Evolutionary conservation across 768 basidiomycete species (phyloP).

Genomic region (Pleurotus sapidus): DNA sequence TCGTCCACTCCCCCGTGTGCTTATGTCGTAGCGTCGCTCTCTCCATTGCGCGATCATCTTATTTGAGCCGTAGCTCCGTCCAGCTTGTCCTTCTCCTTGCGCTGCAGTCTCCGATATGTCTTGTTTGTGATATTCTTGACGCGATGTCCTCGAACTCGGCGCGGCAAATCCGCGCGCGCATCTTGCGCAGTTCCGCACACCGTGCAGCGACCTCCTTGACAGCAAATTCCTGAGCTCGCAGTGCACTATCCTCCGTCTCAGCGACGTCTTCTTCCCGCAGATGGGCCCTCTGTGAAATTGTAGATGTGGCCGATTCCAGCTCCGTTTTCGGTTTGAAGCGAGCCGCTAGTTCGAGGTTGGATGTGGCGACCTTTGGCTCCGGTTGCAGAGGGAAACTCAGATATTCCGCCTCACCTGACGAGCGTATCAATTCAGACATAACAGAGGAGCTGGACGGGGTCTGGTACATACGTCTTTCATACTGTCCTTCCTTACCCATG

Average conservation of each 20-base stretch:
- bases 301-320: slow-evolving; percentile 82
- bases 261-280: slow-evolving; percentile 79
- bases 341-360: slow-evolving; percentile 73
- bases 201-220: slow-evolving; percentile 85
- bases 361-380: slow-evolving; percentile 48
- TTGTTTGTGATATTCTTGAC: slow-evolving; percentile 96
- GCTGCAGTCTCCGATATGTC: slow-evolving; percentile 80
- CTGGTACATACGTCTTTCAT: slow-evolving; percentile 71
- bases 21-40: slow-evolving; percentile 89
- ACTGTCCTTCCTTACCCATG: slow-evolving; percentile 87
- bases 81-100: slow-evolving; percentile 71
- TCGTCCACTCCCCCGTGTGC: slow-evolving; percentile 86
- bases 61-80: slow-evolving; percentile 55
- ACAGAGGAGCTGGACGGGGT: too few species aligned
- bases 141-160: slow-evolving; percentile 89
- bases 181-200: slow-evolving; percentile 76
- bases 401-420: slow-evolving; percentile 65
- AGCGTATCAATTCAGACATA: too few species aligned
- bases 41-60: slow-evolving; percentile 81
- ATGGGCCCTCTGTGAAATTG: slow-evolving; percentile 76
- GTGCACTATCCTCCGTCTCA: slow-evolving; percentile 66
- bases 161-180: slow-evolving; percentile 92
- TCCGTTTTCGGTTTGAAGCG: slow-evolving; percentile 91
- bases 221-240: slow-evolving; percentile 77
- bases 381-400: slow-evolving; percentile 84